Evolutionary conservation across 2,329 filamentous ascomycete species (phyloP), one percentile per base, ranked within the genome.

Genomic region (Pleurostoma richardsiae): DNA sequence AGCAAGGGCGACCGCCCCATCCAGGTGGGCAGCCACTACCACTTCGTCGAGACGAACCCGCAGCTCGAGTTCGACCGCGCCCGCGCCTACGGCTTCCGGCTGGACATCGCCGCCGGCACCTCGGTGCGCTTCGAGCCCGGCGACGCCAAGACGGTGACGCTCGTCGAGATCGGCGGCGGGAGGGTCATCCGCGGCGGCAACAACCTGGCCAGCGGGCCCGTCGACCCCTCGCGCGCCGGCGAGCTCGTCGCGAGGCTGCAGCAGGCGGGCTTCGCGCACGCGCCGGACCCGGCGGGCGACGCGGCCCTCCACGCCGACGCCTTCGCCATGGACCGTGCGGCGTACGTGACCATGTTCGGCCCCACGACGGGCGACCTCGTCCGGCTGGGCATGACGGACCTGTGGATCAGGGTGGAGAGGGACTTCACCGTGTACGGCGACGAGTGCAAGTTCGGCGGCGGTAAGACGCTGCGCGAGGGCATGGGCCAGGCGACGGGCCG

Each of bases 21-120:
- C 50, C 91, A 96, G 74, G 86, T 91, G 49, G 92, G 92, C 30
- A 95, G 90, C 30, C 92, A 97, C 68, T 97, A 96, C 65, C 92
- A 96, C 68, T 95, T 97, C 64, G 82, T 95, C 60, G 92, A 97
- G 71, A 86, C 84, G n/a, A 97, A 97, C 66, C 88, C 90, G 0
- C 82, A 88, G 64, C 77, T 97, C 43, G 81, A 88, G 51, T 97
- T 97, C 64, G 92, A 97, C 67, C 88, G 92, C 29, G 71, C 81
- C 43, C 82, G 81, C 54, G 82, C 90, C 1, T 94, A 94, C 59
- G 92, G 92, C 5, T 95, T 82, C 68, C 80, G 90, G 8, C 77
- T 97, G 10, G 91, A 97, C 60, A 94, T 97, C 48, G 76, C 92
- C 2, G 90, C 92, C 0, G 92, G 92, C 33, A 96, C 91, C 1